Conservation (phyloP, 208 protist species). For the Acanthamoeba castellanii region DNA sequence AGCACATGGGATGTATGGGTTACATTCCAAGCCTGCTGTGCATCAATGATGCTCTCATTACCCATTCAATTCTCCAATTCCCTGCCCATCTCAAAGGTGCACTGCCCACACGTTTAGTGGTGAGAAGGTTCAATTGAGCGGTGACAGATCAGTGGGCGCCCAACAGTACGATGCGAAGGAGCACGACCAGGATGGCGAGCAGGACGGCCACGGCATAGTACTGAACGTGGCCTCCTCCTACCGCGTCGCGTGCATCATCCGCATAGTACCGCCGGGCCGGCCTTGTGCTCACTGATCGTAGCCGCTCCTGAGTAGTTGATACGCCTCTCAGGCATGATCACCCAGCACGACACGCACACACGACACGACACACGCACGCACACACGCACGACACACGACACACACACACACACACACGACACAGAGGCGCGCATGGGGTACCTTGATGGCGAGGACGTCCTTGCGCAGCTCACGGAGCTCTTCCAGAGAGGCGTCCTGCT, state of each 20-base stretch:
- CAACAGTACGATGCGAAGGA: not conserved
- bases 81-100: too few species aligned
- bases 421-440: not conserved
- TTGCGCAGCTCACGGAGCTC: not conserved
- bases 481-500: not conserved
- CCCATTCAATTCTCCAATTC: too few species aligned
- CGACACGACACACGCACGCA: not conserved
- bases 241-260: not conserved
- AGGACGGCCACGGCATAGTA: constrained; percentile 7
- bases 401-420: not conserved
- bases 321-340: not conserved
- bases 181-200: not conserved
- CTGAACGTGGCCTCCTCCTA: not conserved
- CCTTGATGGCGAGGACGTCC: not conserved
- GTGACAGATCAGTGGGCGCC: not conserved
- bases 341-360: not conserved
- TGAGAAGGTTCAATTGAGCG: not conserved
- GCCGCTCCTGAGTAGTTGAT: not conserved
- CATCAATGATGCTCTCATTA: too few species aligned
- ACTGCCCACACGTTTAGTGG: too few species aligned
- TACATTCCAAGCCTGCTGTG: too few species aligned
- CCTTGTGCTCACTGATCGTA: not conserved
- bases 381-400: not conserved
- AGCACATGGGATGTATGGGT: too few species aligned
- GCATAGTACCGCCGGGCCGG: not conserved